A percentile compares a stretch with the other conserved stretches of the same genome.
These are phyloP conservation scores for Chrysopogon serrulatus DNA, from an alignment of 176 grass and related monocot species.

Conservation along the genomic window DNA sequence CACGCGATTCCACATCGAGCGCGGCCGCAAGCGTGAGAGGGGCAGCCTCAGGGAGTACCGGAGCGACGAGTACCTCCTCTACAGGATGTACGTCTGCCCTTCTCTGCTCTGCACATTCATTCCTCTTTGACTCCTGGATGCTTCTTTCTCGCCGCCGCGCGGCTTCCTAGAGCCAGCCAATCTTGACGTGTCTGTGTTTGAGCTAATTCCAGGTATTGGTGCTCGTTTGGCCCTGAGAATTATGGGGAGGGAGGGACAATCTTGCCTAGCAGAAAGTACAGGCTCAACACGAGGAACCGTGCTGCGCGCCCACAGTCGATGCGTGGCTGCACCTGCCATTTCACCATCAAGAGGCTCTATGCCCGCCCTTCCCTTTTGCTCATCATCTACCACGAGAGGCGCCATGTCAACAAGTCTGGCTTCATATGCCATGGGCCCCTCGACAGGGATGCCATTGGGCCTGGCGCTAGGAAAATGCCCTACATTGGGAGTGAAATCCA, in stretches of 20 bases:
- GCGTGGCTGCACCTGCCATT: conserved; percentile 89
- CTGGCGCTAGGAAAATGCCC: conserved; percentile 66
- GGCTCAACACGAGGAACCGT: conserved; percentile 76
- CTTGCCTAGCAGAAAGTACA: conserved; percentile 80
- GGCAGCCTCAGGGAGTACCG: conserved; percentile 59
- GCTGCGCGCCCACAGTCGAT: conserved; percentile 85
- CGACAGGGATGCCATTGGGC: conserved; percentile 83
- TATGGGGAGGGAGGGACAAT: conserved; percentile 81
- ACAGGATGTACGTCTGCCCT: conserved; percentile 53
- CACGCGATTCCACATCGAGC: conserved; percentile 86
- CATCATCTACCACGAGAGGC: conserved; percentile 87
- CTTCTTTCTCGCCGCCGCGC: not conserved
- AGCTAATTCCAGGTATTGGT: conserved; percentile 71
- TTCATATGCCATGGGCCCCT: conserved; percentile 82
- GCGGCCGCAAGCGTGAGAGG: conserved; percentile 65
- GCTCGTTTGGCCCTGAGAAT: conserved; percentile 94
- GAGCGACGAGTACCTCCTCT: conserved; percentile 74
- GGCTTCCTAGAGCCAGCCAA: not conserved
- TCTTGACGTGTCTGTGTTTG: not conserved
- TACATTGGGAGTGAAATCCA: conserved; percentile 87
- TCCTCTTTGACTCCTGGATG: not conserved
- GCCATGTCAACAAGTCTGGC: conserved; percentile 75
- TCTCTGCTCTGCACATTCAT: not conserved
- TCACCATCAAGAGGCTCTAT: conserved; percentile 75
- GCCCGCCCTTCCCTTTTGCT: conserved; percentile 59